Percentiles rank a stretch among this genome's conserved stretches.
phyloP scores from a whole-genome alignment of 2,329 filamentous ascomycete species.

The Thielaviopsis euricoi region DNA sequence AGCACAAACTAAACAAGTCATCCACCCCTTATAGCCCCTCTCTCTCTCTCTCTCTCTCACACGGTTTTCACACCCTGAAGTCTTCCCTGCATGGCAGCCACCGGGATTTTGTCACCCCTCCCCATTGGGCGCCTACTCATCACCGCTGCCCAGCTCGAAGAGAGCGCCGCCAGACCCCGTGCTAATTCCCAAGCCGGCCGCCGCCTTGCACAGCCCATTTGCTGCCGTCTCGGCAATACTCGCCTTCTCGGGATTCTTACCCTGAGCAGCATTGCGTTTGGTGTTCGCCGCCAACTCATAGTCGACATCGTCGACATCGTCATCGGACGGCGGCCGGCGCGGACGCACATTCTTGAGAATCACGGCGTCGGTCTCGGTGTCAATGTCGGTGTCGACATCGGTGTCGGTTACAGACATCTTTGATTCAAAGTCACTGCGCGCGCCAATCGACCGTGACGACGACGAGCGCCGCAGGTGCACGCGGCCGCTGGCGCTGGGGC shows the following conservation, averaged over 20 bases:
- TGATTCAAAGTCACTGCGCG: conserved; percentile 56
- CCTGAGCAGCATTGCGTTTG: background rate
- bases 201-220: background rate
- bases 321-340: background rate
- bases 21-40: too few species aligned
- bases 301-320: background rate
- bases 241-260: background rate
- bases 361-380: background rate
- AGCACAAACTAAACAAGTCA: too few species aligned
- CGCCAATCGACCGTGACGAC: conserved; percentile 67
- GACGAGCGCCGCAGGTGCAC: conserved; percentile 53
- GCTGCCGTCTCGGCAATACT: too few species aligned
- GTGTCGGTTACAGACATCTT: background rate
- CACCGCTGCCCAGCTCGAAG: background rate
- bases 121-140: background rate
- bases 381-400: background rate
- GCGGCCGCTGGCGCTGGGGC: background rate
- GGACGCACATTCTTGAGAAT: background rate
- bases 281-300: background rate
- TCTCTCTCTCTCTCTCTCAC: background rate
- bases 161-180: background rate
- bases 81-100: background rate
- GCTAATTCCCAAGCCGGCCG: background rate
- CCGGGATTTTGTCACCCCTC: background rate
- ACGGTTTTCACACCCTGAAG: too few species aligned